Evolutionary conservation across 1,284 basidiomycete genomes (phyloP), one percentile per base, ranked within the genome.

Genomic region (Apiotrichum akiyoshidainum): DNA sequence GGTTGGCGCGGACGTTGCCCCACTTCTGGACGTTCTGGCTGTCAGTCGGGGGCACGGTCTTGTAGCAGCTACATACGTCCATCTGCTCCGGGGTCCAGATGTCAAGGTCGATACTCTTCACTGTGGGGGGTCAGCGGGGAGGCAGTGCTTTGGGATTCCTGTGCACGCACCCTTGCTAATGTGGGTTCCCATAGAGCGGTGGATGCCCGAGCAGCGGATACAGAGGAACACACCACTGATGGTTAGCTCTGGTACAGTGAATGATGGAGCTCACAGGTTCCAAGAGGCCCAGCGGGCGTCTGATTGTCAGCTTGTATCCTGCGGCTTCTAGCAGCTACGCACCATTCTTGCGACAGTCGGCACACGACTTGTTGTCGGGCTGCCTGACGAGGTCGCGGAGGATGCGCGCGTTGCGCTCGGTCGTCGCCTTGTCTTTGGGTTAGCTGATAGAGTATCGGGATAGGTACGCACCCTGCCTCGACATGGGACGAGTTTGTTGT

Each of bases 1-100:
- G 66, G 78, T 99, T 99, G 11, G 91, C 93, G 11, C 87, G 84
- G 59, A 82, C 82, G 75, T 99, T 99, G 1, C 95, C 95, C 95
- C 96, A 99, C 75, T 89, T 90, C 75, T 90, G 86, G 56, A 97
- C 87, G 87, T 92, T 56, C 41, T 57, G 48, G 2, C 7, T 13
- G 49, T 63, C 14, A 59, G 58, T 7, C 11, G 11, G 35, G 13
- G 13, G 13, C n/a, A 11, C 41, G 6, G n/a, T 11, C 8, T 42
- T 16, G 14, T 52, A 42, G 35, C 22, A 42, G 19, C 19, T 2
- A 79, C 86, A 66, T 68, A 91, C 92, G 75, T 88, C 86, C 88
- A 99, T 95, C 80, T 99, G 95, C 70, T 98, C 94, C 1, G 92
- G 90, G 5, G 92, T 96, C 95, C 95, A 99, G 21, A 91, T 87